Evolutionary conservation across 2,329 filamentous ascomycete species (phyloP).

Genomic region (Aphanoascus verrucosus): DNA sequence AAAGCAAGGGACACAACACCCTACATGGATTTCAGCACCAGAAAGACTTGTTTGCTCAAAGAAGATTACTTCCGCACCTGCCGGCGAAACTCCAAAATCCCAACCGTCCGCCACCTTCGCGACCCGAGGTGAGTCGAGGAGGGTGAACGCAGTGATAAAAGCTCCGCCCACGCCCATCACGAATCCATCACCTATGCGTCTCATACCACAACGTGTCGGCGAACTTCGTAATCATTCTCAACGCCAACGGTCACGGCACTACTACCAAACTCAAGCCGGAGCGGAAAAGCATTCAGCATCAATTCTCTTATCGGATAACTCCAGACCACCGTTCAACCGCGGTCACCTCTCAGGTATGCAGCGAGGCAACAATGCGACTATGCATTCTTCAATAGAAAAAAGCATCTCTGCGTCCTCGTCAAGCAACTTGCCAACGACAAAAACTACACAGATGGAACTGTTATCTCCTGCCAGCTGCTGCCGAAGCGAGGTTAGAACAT

Average conservation of each 20-base stretch:
- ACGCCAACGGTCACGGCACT: neutral
- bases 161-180: neutral
- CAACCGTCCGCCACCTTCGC: neutral
- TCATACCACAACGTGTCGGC: neutral
- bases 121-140: neutral
- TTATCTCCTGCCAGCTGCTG: neutral
- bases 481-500: neutral
- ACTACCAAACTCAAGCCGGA: neutral
- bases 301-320: neutral
- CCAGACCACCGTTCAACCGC: neutral
- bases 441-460: too few species aligned
- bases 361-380: neutral
- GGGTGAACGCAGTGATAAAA: neutral
- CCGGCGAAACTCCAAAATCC: neutral
- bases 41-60: neutral
- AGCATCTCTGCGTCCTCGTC: neutral
- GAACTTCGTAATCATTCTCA: neutral
- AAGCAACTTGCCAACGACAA: neutral
- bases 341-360: neutral
- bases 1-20: slow-evolving; percentile 10
- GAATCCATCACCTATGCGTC: neutral
- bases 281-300: neutral
- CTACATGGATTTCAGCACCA: slow-evolving; percentile 6
- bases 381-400: neutral
- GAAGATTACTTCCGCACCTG: neutral